Base-by-base conservation (phyloP, 306 rosid genomes). In the Mimosa bimucronata region DNA sequence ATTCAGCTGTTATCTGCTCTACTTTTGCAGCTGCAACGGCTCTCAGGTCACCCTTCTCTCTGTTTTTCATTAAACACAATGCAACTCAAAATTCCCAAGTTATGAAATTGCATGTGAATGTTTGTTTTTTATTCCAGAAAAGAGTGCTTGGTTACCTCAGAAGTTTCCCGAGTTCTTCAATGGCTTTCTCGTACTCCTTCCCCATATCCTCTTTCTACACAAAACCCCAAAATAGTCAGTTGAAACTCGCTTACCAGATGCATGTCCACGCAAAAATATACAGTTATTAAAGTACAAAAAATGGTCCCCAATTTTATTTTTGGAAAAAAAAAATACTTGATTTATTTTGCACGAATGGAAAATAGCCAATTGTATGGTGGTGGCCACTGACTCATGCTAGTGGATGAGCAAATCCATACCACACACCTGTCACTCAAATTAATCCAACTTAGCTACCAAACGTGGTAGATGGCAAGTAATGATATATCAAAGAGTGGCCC, bases 161-260 rank as follows among this genome's bases (percentile, higher is more conserved):
- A 74, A 95, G 92, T 58, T 90, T 92, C 87, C 89, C 85, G 65
- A 95, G 97, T 48, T 85, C 91, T 18, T 91, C 90, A 90, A 95
- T 86, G 73, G 98, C 98, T 67, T 91, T 92, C 78, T 92, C 98
- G 73, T 91, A 66, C 29, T 92, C 89, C 87, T 92, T 94, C 14
- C 89, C 97, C 98, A 95, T 92, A 44, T 64, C 69, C 42, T 64
- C 69, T 79, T 90, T 64, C 97, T 94, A 70, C 71, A 79, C 37
- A 76, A 10, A 29, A 37, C 38, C 37, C 15, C 11, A 55, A 11
- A 44, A 66, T 23, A 16, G 77, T 77, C 41, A 74, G 66, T 38
- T 80, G 60, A 67, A 42, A 78, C 66, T 34, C 46, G 29, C 23
- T 73, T 55, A 74, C 64, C 21, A 11, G 6, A 44, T 48, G 55